Conservation (phyloP, 305 asterid species). For the Fraxinus sp. region DNA sequence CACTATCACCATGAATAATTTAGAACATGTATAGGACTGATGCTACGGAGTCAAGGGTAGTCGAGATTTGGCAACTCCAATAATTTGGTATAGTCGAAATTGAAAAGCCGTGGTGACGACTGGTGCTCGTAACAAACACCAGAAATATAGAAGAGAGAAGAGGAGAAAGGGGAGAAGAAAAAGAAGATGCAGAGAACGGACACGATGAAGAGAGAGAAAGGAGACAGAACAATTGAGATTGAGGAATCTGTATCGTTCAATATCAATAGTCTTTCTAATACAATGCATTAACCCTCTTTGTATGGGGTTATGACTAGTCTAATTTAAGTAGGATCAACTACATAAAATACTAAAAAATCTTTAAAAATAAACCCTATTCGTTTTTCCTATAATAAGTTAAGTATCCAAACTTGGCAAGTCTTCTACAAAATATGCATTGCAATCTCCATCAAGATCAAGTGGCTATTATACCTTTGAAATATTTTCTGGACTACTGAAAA, state of each 20-base stretch:
- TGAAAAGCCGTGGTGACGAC: not conserved
- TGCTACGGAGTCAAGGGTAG: not conserved
- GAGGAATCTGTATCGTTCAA: not conserved
- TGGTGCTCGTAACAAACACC: not conserved
- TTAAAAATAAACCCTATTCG: no score
- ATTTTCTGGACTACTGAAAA: not conserved
- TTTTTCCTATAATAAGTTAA: no score
- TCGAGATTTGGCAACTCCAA: not conserved
- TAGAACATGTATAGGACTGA: not conserved
- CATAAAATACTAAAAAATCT: not conserved
- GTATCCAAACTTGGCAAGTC: not conserved
- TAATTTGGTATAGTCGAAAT: not conserved
- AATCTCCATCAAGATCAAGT: not conserved
- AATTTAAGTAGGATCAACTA: not conserved
- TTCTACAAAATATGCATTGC: not conserved
- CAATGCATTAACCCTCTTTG: not conserved
- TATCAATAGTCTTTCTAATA: not conserved
- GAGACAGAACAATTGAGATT: not conserved
- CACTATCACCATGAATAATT: not conserved
- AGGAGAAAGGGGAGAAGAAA: not conserved
- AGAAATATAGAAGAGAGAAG: not conserved
- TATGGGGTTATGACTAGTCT: not conserved
- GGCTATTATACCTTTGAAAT: not conserved
- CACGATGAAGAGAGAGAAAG: not conserved
- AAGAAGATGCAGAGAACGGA: not conserved